A percentile compares a stretch with the other conserved stretches of the same genome.
Conservation (phyloP, 2,329 filamentous ascomycete genomes). For the Chaetomiaceae sp. region DNA sequence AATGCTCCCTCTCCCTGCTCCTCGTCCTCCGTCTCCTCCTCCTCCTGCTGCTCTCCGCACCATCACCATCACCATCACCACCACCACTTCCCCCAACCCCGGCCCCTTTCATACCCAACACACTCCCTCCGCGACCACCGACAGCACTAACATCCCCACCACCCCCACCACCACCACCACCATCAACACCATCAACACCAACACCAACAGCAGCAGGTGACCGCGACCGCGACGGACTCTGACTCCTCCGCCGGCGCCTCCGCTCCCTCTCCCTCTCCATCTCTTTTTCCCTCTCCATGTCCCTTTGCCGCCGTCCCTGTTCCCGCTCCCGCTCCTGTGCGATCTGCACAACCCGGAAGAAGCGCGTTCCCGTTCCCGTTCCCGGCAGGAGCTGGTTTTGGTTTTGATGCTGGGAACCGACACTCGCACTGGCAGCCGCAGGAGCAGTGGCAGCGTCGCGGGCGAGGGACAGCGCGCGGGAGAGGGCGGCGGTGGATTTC, state of each 20-base stretch:
- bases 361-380: slow-evolving; percentile 21
- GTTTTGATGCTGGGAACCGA: too few relatives aligned
- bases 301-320: slow-evolving; percentile 21
- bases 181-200: not conserved
- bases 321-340: too few relatives aligned
- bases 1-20: slow-evolving; percentile 32
- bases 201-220: slow-evolving; percentile 17
- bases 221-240: slow-evolving; percentile 36
- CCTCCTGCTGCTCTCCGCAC: not conserved
- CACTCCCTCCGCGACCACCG: too few relatives aligned
- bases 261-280: not conserved
- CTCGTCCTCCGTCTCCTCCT: slow-evolving; percentile 3
- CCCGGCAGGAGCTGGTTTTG: too few relatives aligned
- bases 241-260: slow-evolving; percentile 25
- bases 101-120: not conserved
- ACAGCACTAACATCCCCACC: not conserved
- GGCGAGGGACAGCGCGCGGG: slow-evolving; percentile 11
- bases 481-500: too few relatives aligned
- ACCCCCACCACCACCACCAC: not conserved
- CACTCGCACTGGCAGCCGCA: too few relatives aligned
- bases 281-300: not conserved
- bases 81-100: too few relatives aligned
- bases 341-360: slow-evolving; percentile 31
- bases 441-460: slow-evolving; percentile 11
- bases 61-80: not conserved